Conservation (phyloP, 371 early-diverging fungal genomes). For the Quaeritorhiza haematococci region DNA sequence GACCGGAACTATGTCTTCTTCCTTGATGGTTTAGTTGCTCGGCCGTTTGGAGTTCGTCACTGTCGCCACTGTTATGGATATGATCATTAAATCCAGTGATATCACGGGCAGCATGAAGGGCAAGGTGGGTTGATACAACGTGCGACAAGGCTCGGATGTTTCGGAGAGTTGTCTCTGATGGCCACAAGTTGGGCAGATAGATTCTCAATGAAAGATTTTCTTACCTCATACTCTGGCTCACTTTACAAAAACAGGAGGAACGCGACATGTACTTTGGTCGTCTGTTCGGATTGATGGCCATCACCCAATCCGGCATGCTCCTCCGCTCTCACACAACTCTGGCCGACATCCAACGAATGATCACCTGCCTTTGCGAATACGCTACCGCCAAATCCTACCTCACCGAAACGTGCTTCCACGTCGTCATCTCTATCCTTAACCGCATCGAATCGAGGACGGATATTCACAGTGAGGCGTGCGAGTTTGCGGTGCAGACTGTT, state of each 20-base stretch:
- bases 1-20: constrained; percentile 18
- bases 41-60: constrained; percentile 42
- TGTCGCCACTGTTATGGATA: constrained; percentile 57
- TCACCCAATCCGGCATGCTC: constrained; percentile 77
- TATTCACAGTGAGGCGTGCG: constrained; percentile 27
- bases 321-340: constrained; percentile 50
- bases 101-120: constrained; percentile 39
- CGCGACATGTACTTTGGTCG: constrained; percentile 86
- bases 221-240: background rate
- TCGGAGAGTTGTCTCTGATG: too few relatives aligned
- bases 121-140: constrained; percentile 17
- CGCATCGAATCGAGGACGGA: background rate
- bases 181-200: too few relatives aligned
- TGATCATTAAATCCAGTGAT: constrained; percentile 59
- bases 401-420: constrained; percentile 65
- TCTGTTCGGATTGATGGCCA: constrained; percentile 78
- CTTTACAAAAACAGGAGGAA: constrained; percentile 61
- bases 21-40: constrained; percentile 35
- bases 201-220: constrained; percentile 17
- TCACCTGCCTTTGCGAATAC: constrained; percentile 61
- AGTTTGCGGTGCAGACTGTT: constrained; percentile 46
- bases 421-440: constrained; percentile 43
- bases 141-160: constrained; percentile 5
- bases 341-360: constrained; percentile 61
- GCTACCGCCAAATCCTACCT: constrained; percentile 70